Base-by-base conservation (phyloP, 805 yeast genomes). In the Pichia membranifaciens region DNA sequence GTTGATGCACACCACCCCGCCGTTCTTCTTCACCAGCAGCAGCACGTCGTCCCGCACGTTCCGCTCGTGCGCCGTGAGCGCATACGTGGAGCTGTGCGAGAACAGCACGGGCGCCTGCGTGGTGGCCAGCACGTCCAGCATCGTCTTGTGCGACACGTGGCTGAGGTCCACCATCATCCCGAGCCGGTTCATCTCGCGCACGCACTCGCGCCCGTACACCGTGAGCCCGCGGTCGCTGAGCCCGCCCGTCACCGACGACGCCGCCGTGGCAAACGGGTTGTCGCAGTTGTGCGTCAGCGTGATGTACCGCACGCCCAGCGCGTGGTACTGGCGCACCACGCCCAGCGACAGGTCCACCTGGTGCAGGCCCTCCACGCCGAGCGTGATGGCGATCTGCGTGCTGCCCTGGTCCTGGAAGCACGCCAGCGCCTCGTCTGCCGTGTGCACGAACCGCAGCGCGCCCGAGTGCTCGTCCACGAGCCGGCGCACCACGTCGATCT, bases 221-320 rank as follows among this genome's bases (percentile, higher is more conserved):
- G 75, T 64, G 39, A 76, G 59, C 0, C 81, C 81, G 18, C 56
- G 56, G 52, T 75, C 81, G 7, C 63, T 66, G 36, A 64, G 61
- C 1, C 79, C 79, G 17, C 67, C 77, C 16, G 73, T 53, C 5
- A 70, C 67, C 0, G 76, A 67, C 5, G 74, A 66, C 7, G 80
- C 79, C 12, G 81, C 77, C 13, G 79, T 75, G 2, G 81, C 80
- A 59, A 74, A 76, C 5, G 81, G 79, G 51, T 76, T 76, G 52
- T 76, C 79, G 59, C 81, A 75, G 54, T 76, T 76, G 49, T 76
- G 81, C 0, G 81, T 76, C 44, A 76, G 56, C 0, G 81, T 76
- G 37, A 74, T 70, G 55, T 76, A 76, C 32, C 80, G 54, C n/a
- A 76, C 78, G 13, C 81, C 81, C 29, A 76, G 51, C 6, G 72